phyloP scores from a whole-genome alignment of 2,329 filamentous ascomycete species.

The Xylariaceae sp. region DNA sequence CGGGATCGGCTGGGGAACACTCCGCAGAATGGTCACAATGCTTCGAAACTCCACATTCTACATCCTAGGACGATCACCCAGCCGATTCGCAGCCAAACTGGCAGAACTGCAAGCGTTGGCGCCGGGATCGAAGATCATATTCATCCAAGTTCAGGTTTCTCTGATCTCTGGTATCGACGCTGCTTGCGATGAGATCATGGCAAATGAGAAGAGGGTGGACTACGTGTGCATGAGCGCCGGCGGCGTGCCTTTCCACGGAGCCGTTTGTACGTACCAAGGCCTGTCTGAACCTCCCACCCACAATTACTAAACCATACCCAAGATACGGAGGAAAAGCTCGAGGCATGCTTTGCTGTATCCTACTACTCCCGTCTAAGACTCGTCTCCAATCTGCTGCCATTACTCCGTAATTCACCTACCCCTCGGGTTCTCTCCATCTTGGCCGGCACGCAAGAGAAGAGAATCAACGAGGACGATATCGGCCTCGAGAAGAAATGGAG shows the following conservation, averaged over 20 bases:
- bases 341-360: conserved; percentile 20
- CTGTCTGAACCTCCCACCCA: too few species aligned
- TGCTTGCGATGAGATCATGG: conserved; percentile 11
- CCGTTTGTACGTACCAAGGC: conserved; percentile 14
- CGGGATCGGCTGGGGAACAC: conserved; percentile 19
- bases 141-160: conserved; percentile 18
- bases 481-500: conserved; percentile 19
- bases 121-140: conserved; percentile 14
- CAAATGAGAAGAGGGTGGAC: conserved; percentile 15
- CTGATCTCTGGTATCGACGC: conserved; percentile 17
- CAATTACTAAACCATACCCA: too few species aligned
- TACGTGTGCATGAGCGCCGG: conserved; percentile 22
- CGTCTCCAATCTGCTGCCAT: conserved; percentile 24
- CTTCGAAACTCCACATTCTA: conserved; percentile 13
- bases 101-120: conserved; percentile 8
- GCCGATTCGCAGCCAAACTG: conserved; percentile 7
- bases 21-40: conserved; percentile 16
- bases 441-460: conserved; percentile 22
- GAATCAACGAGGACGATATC: conserved; percentile 20
- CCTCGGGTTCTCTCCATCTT: conserved; percentile 26
- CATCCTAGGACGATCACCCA: conserved; percentile 13
- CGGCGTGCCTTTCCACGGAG: conserved; percentile 11
- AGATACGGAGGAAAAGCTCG: conserved; percentile 26
- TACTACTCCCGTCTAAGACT: conserved; percentile 26
- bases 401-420: conserved; percentile 15